Evolutionary conservation across 2,329 filamentous ascomycete species (phyloP).

Genomic region (Celoporthe dispersa): DNA sequence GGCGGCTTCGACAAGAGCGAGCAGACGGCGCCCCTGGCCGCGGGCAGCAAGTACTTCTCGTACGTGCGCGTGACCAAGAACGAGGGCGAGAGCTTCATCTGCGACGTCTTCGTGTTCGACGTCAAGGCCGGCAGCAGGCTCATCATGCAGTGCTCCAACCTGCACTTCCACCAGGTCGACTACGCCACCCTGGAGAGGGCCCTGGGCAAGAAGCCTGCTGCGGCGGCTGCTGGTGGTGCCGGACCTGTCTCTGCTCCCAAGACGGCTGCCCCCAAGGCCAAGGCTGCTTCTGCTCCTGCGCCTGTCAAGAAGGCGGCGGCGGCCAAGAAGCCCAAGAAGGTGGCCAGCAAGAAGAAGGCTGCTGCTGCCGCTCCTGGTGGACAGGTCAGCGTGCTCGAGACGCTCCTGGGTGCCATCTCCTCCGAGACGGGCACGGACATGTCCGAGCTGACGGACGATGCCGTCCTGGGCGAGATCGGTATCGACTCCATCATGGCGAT

Average conservation of each 20-base stretch:
- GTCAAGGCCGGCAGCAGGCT: slow-evolving; percentile 28
- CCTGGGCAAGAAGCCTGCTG: slow-evolving; percentile 14
- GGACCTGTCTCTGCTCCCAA: neutral
- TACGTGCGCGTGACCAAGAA: slow-evolving; percentile 29
- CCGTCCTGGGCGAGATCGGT: slow-evolving; percentile 36
- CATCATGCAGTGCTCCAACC: slow-evolving; percentile 31
- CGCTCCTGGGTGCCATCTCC: slow-evolving; percentile 20
- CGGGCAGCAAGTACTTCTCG: slow-evolving; percentile 31
- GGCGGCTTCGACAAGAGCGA: slow-evolving; percentile 32
- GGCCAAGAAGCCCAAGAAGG: slow-evolving; percentile 10
- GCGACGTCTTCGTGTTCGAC: slow-evolving; percentile 33
- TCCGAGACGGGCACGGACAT: slow-evolving; percentile 30
- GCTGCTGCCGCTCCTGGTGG: neutral
- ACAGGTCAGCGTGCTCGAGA: slow-evolving; percentile 17
- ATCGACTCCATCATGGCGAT: slow-evolving; percentile 39
- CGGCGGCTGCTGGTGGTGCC: slow-evolving; percentile 5
- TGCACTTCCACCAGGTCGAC: slow-evolving; percentile 31
- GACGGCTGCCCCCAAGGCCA: slow-evolving; percentile 12
- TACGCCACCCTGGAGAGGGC: slow-evolving; percentile 28
- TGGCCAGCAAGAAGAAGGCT: slow-evolving; percentile 1
- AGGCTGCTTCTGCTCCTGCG: slow-evolving; percentile 7
- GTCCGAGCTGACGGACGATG: slow-evolving; percentile 30
- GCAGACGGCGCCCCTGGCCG: slow-evolving; percentile 27
- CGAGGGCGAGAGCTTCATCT: slow-evolving; percentile 30
- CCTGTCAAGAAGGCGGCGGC: slow-evolving; percentile 10